Evolutionary conservation across 495 filamentous ascomycete species (phyloP), one percentile per base, ranked within the genome.

Genomic region (Filosporella fistucella): DNA sequence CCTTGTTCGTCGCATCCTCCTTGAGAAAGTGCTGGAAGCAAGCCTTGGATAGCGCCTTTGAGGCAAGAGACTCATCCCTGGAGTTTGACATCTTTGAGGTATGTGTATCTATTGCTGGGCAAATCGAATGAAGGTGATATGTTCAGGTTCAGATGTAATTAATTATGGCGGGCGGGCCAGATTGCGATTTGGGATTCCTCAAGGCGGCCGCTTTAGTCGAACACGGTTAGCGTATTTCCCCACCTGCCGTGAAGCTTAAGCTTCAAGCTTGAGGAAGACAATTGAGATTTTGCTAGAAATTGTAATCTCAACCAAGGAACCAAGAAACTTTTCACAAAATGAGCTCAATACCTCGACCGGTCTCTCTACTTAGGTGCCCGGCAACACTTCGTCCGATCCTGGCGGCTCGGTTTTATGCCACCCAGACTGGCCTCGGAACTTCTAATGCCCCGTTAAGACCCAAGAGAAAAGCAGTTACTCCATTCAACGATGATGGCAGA

Each of bases 21-120:
- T 91, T 94, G 65, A 97, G 74, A n/a, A n/a, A n/a, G 75, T 96
- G 96, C 81, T 95, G 89, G 70, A 98, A 98, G 63, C 97, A 88
- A 71, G 90, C 91, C 68, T 94, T 87, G 65, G 90, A 95, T 72
- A 95, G 76, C 62, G 90, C 82, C 78, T 97, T 98, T 24, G 88
- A 84, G 63, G 93, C 93, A 55, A 81, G 65, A 68, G 74, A 75
- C 8, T 46, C 40, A 64, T 80, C 86, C n/a, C n/a, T n/a, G n/a
- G n/a, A n/a, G n/a, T n/a, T n/a, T n/a, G n/a, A n/a, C n/a, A n/a
- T n/a, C n/a, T n/a, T n/a, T n/a, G n/a, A n/a, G n/a, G n/a, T n/a
- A n/a, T n/a, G n/a, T n/a, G n/a, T n/a, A n/a, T n/a, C n/a, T n/a
- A n/a, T n/a, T n/a, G n/a, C n/a, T n/a, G n/a, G n/a, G n/a, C n/a